Evolutionary conservation across 805 yeast species (phyloP).

Genomic region (Candida piceae): DNA sequence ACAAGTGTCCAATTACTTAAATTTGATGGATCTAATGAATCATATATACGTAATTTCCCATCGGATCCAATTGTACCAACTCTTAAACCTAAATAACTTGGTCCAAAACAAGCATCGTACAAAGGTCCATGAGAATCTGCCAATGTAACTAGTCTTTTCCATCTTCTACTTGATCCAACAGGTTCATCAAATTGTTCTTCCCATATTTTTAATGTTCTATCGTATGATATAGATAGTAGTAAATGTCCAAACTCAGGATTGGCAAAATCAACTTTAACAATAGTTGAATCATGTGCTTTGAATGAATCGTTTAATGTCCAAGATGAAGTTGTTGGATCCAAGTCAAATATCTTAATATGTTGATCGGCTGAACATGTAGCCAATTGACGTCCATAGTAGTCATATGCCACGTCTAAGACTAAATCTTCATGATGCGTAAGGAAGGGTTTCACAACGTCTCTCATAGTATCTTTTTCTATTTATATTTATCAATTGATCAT

Average conservation of each 20-base stretch:
- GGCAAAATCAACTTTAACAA: slow-evolving; percentile 85
- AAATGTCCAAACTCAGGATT: slow-evolving; percentile 90
- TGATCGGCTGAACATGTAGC: slow-evolving; percentile 97
- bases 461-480: slow-evolving; percentile 16
- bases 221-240: slow-evolving; percentile 84
- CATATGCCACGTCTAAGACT: slow-evolving; percentile 85
- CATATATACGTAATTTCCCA: slow-evolving; percentile 80
- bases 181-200: slow-evolving; percentile 81
- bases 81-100: slow-evolving; percentile 73
- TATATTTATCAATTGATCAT: not conserved
- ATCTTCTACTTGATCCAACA: slow-evolving; percentile 73
- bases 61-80: slow-evolving; percentile 87
- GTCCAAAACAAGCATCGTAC: slow-evolving; percentile 87
- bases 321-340: slow-evolving; percentile 56
- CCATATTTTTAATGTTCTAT: slow-evolving; percentile 85
- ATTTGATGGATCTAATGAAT: slow-evolving; percentile 86
- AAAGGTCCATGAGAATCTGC: slow-evolving; percentile 87
- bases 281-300: slow-evolving; percentile 91
- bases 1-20: slow-evolving; percentile 75
- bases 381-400: slow-evolving; percentile 85
- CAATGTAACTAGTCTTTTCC: slow-evolving; percentile 70
- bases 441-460: slow-evolving; percentile 56
- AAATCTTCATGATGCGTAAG: slow-evolving; percentile 91
- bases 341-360: slow-evolving; percentile 82
- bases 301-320: slow-evolving; percentile 88